These are phyloP conservation scores for Gracilariopsis chorda DNA, from an alignment of 23 red algal species.

Conservation along the genomic window DNA sequence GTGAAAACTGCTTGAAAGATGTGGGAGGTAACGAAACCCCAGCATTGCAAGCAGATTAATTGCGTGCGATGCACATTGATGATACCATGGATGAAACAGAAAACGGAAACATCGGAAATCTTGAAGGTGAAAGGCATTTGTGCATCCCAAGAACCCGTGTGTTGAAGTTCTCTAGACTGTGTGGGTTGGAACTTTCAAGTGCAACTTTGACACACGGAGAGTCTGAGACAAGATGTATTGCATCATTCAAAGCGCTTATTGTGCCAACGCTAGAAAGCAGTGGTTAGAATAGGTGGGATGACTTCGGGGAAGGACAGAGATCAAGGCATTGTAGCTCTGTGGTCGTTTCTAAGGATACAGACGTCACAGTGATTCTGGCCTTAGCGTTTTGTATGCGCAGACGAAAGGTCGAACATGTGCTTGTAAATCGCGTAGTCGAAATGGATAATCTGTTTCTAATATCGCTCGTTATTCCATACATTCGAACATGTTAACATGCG, in stretches of 20 bases:
- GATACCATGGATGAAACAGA: no score
- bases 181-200: background rate
- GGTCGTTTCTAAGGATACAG: background rate
- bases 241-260: background rate
- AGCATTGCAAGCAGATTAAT: no score
- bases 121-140: no score
- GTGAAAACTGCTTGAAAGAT: no score
- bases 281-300: no score
- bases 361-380: conserved; percentile 5
- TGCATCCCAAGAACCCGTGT: background rate
- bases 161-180: background rate
- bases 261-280: background rate
- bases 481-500: background rate
- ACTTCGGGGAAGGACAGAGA: no score
- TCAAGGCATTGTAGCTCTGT: background rate
- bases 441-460: background rate
- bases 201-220: background rate
- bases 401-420: background rate
- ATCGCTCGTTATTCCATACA: background rate
- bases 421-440: background rate
- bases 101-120: no score
- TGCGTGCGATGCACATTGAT: no score
- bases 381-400: background rate
- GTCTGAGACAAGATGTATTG: conserved; percentile 1
- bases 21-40: no score